Conservation (phyloP, 495 filamentous ascomycete species). For the Penicillium parvum region DNA sequence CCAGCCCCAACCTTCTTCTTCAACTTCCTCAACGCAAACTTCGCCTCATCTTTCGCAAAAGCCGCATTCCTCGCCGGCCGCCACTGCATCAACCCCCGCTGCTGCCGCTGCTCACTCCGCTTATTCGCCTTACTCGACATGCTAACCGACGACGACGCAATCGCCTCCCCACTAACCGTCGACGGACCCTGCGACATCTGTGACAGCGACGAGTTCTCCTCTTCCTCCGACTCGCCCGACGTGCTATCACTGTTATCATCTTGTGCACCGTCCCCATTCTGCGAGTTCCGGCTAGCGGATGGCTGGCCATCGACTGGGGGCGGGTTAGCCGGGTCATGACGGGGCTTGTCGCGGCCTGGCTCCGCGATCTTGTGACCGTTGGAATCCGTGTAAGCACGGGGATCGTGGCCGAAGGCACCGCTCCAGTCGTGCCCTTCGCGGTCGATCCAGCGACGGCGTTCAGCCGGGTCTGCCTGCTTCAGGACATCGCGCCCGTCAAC, state of each 20-base stretch:
- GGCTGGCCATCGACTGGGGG: conserved; percentile 39
- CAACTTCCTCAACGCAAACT: conserved; percentile 44
- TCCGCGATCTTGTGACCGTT: conserved; percentile 49
- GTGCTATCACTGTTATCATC: conserved; percentile 5
- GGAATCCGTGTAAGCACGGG: conserved; percentile 49
- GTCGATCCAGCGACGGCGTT: conserved; percentile 72
- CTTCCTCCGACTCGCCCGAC: conserved; percentile 12
- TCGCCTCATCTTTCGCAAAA: conserved; percentile 50
- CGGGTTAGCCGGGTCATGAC: conserved; percentile 54
- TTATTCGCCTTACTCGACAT: conserved; percentile 34
- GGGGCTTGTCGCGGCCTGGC: conserved; percentile 50
- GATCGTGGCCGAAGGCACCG: conserved; percentile 74
- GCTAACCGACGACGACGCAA: conserved; percentile 13
- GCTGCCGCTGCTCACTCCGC: conserved; percentile 47
- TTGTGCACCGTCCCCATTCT: not conserved
- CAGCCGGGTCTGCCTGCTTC: conserved; percentile 59
- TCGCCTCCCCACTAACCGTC: conserved; percentile 9
- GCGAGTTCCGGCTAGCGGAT: not conserved
- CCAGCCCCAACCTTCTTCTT: conserved; percentile 44
- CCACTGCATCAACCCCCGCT: conserved; percentile 54
- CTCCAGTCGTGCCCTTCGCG: conserved; percentile 83
- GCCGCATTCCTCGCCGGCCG: conserved; percentile 49
- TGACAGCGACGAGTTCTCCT: conserved; percentile 10
- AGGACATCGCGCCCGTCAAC: conserved; percentile 76
- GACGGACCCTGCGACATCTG: conserved; percentile 11